Evolutionary conservation across 2,329 filamentous ascomycete genomes (phyloP).

Genomic region (Aspergillus fructus): DNA sequence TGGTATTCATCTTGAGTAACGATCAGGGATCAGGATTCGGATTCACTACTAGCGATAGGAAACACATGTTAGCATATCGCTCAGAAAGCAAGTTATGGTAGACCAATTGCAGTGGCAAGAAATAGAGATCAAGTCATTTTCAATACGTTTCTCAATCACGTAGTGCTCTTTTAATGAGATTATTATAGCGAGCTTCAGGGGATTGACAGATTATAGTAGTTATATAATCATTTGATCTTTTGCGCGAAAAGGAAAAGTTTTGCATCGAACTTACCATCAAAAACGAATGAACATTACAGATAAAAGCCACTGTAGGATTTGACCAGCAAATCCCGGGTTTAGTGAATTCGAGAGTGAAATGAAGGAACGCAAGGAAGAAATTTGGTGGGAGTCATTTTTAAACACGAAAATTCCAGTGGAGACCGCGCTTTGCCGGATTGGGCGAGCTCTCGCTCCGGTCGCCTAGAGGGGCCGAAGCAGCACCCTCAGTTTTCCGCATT

Average conservation of each 20-base stretch:
- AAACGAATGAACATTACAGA: constrained; percentile 15
- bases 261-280: constrained; percentile 30
- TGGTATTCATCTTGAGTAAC: constrained; percentile 30
- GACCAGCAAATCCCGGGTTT: constrained; percentile 27
- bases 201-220: constrained; percentile 77
- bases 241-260: not conserved
- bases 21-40: not conserved
- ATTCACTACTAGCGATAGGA: constrained; percentile 17
- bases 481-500: not conserved
- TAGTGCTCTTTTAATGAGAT: constrained; percentile 38
- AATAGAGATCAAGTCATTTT: constrained; percentile 31
- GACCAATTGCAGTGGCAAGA: constrained; percentile 7
- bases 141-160: constrained; percentile 47
- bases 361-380: constrained; percentile 14
- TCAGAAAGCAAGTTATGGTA: not conserved
- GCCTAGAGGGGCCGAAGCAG: not conserved
- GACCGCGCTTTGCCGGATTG: constrained; percentile 12
- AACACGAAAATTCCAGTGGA: constrained; percentile 17
- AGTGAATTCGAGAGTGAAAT: constrained; percentile 9
- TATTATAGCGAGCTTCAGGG: constrained; percentile 59
- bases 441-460: constrained; percentile 9
- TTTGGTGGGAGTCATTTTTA: constrained; percentile 15
- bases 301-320: constrained; percentile 19
- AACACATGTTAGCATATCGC: constrained; percentile 24
- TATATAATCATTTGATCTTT: constrained; percentile 61